Evolutionary conservation across 768 basidiomycete species (phyloP).

Genomic region (Lyophyllum atratum): DNA sequence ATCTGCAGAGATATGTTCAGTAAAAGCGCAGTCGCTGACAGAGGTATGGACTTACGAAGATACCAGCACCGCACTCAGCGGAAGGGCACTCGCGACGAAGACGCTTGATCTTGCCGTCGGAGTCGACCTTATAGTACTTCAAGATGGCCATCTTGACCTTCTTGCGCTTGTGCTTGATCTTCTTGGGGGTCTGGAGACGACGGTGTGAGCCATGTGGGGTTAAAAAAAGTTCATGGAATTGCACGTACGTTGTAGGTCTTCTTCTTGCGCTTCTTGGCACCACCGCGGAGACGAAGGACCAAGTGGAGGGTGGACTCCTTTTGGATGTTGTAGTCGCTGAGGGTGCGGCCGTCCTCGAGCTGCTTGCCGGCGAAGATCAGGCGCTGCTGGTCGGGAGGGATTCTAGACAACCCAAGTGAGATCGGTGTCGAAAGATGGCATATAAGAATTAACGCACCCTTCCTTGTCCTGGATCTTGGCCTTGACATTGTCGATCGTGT

Average conservation of each 20-base stretch:
- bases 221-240: not conserved
- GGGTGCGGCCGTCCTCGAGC: constrained; percentile 97
- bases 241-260: constrained; percentile 92
- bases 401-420: constrained; percentile 41
- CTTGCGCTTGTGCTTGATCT: constrained; percentile 99
- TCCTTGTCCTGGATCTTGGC: constrained; percentile 98
- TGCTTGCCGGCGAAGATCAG: constrained; percentile 99
- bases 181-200: constrained; percentile 83
- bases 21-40: constrained; percentile 1
- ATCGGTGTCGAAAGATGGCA: not conserved
- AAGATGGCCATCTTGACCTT: constrained; percentile 99
- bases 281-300: constrained; percentile 97
- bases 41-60: constrained; percentile 64
- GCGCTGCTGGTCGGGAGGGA: constrained; percentile 94
- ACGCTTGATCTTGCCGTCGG: constrained; percentile 99
- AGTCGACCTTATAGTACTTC: constrained; percentile 99
- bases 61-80: constrained; percentile 81
- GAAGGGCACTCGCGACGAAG: constrained; percentile 94
- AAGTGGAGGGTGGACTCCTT: constrained; percentile 99
- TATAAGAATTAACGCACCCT: constrained; percentile 55
- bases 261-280: constrained; percentile 99
- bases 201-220: not conserved
- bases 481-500: constrained; percentile 98
- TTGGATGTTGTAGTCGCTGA: constrained; percentile 97
- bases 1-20: constrained; percentile 56